Percentiles rank a stretch among this genome's conserved stretches.
phyloP scores from a whole-genome alignment of 805 yeast genomes.

The Ogataea minuta region DNA sequence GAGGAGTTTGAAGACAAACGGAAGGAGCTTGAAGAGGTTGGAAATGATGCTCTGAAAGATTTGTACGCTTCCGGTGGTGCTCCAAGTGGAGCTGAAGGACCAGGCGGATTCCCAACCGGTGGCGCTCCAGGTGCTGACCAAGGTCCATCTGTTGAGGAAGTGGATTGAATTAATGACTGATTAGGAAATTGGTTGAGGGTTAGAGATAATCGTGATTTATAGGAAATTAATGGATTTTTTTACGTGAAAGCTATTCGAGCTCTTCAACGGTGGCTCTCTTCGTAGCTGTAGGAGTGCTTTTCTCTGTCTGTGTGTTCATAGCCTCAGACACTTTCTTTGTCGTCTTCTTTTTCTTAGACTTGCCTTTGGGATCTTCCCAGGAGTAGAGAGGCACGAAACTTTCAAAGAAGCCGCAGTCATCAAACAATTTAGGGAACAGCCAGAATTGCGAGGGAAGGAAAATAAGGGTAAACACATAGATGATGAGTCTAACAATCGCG shows the following conservation, averaged over 20 bases:
- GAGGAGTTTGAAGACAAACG: conserved; percentile 92
- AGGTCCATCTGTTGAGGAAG: conserved; percentile 81
- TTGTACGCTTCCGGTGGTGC: conserved; percentile 94
- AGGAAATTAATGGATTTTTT: conserved; percentile 5
- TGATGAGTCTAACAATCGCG: conserved; percentile 75
- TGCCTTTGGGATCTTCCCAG: conserved; percentile 50
- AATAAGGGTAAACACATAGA: conserved; percentile 60
- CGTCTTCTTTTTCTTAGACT: conserved; percentile 16
- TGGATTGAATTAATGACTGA: conserved; percentile 48
- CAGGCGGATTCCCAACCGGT: conserved; percentile 45
- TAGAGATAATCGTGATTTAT: conserved; percentile 3
- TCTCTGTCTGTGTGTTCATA: conserved; percentile 8
- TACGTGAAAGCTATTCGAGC: conserved; percentile 11
- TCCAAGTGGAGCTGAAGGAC: conserved; percentile 66
- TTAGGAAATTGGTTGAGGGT: neutral
- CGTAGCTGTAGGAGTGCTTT: conserved; percentile 14
- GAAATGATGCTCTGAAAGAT: conserved; percentile 95
- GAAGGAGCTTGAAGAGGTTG: conserved; percentile 93
- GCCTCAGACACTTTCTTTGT: conserved; percentile 1
- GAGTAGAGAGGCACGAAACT: conserved; percentile 89
- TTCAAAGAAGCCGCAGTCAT: conserved; percentile 90
- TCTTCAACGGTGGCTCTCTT: conserved; percentile 31
- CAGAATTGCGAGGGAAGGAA: conserved; percentile 76
- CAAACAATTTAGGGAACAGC: conserved; percentile 95
- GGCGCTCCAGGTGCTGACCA: conserved; percentile 37